These are phyloP conservation scores for Haplosporangium gracile DNA, from an alignment of 192 early-diverging fungal genomes.

Conservation along the genomic window DNA sequence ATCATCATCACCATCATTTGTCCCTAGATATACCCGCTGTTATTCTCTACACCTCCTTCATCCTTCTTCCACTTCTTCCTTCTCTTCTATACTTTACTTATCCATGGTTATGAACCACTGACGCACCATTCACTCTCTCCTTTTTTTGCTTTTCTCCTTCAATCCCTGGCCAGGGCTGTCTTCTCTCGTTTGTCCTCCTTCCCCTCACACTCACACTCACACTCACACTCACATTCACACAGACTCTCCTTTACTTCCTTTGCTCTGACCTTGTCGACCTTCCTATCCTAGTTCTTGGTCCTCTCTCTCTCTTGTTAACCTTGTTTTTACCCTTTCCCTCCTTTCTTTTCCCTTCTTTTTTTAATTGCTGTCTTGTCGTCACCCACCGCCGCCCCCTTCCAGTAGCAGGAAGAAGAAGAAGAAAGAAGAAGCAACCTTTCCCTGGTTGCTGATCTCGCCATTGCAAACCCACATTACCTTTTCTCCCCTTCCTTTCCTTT, in stretches of 20 bases:
- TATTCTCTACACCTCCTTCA: background rate
- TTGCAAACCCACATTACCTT: background rate
- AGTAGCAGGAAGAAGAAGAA: background rate
- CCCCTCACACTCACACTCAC: no score
- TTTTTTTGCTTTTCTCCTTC: background rate
- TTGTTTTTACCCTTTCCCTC: background rate
- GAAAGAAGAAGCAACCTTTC: background rate
- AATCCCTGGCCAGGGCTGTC: constrained; percentile 1
- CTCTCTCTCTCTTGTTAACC: background rate
- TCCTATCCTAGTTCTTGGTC: background rate
- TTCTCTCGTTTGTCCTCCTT: background rate
- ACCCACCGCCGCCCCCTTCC: background rate
- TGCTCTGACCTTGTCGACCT: background rate
- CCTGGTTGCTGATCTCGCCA: background rate
- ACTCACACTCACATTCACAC: no score
- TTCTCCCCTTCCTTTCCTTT: background rate
- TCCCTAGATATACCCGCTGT: background rate
- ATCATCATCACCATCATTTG: no score
- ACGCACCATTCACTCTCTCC: background rate
- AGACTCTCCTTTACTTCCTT: background rate
- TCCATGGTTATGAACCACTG: background rate
- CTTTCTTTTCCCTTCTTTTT: background rate
- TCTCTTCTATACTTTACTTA: background rate
- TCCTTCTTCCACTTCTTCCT: background rate
- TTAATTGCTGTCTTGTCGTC: no score